These are phyloP conservation scores for Curvularia eragrostidis DNA, from an alignment of 2,329 filamentous ascomycete genomes.

Conservation along the genomic window DNA sequence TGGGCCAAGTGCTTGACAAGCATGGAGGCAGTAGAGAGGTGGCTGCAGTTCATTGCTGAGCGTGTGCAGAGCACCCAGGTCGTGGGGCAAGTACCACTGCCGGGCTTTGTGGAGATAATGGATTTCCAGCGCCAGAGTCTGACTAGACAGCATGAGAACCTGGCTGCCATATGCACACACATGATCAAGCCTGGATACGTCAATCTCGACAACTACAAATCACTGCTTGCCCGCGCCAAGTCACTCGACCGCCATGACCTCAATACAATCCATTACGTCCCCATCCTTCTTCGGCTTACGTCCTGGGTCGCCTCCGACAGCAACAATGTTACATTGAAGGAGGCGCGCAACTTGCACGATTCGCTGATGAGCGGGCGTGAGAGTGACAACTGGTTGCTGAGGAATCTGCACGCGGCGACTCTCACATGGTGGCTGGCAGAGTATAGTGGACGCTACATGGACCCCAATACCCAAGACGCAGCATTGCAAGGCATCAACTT, in stretches of 20 bases:
- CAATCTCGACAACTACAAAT: slow-evolving; percentile 73
- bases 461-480: slow-evolving; percentile 66
- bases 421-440: slow-evolving; percentile 89
- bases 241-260: slow-evolving; percentile 79
- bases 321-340: slow-evolving; percentile 66
- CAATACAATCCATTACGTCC: slow-evolving; percentile 78
- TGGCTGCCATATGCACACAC: slow-evolving; percentile 80
- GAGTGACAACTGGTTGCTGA: slow-evolving; percentile 72
- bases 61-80: slow-evolving; percentile 77
- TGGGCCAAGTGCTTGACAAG: slow-evolving; percentile 76
- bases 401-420: slow-evolving; percentile 79
- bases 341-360: slow-evolving; percentile 73
- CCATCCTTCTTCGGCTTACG: slow-evolving; percentile 77
- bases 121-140: slow-evolving; percentile 82
- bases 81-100: slow-evolving; percentile 69
- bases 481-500: slow-evolving; percentile 64
- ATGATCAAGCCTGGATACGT: slow-evolving; percentile 79
- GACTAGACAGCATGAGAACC: slow-evolving; percentile 85
- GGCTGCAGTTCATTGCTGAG: slow-evolving; percentile 78
- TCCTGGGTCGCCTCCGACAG: slow-evolving; percentile 79
- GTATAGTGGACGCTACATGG: slow-evolving; percentile 88
- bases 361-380: slow-evolving; percentile 71
- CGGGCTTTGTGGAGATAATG: slow-evolving; percentile 76
- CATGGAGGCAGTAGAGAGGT: slow-evolving; percentile 78
- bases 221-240: slow-evolving; percentile 72